A percentile compares a stretch with the other conserved stretches of the same genome.
phyloP scores from a whole-genome alignment of 768 basidiomycete species.

The Amanita muscaria region DNA sequence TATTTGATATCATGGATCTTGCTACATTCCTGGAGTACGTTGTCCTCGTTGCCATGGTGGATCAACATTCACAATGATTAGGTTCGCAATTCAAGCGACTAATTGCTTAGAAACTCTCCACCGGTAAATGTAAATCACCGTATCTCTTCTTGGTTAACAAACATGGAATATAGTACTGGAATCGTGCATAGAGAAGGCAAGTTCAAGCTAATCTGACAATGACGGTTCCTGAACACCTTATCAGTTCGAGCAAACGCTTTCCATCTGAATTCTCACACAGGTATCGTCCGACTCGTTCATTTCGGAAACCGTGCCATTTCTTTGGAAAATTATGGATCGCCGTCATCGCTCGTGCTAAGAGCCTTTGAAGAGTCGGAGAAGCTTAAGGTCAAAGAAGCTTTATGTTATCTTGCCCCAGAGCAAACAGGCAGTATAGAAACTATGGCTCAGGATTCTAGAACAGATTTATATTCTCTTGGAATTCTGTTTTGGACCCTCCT shows the following conservation, averaged over 20 bases:
- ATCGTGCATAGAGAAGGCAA: constrained; percentile 63
- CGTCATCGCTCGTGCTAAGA: constrained; percentile 57
- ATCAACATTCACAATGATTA: constrained; percentile 1
- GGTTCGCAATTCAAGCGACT: constrained; percentile 70
- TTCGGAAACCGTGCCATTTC: constrained; percentile 70
- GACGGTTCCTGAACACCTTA: neutral
- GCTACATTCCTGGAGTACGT: constrained; percentile 64
- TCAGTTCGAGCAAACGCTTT: constrained; percentile 69
- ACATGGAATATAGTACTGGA: constrained; percentile 32
- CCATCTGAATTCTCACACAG: constrained; percentile 62
- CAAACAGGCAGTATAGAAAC: constrained; percentile 71
- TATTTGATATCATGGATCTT: constrained; percentile 66
- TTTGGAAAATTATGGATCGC: constrained; percentile 62
- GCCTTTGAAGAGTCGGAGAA: constrained; percentile 55
- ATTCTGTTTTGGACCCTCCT: constrained; percentile 68
- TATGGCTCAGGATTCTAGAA: constrained; percentile 62
- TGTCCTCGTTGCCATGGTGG: constrained; percentile 13
- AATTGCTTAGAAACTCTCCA: constrained; percentile 63
- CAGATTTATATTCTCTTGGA: constrained; percentile 68
- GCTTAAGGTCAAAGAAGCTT: constrained; percentile 63
- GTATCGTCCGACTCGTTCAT: constrained; percentile 62
- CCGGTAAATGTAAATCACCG: constrained; percentile 26
- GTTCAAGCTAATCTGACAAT: constrained; percentile 6
- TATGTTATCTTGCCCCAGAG: constrained; percentile 70
- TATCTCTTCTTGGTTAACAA: constrained; percentile 7